phyloP scores from a whole-genome alignment of 1,284 basidiomycete genomes.

The Apiotrichum sp. region DNA sequence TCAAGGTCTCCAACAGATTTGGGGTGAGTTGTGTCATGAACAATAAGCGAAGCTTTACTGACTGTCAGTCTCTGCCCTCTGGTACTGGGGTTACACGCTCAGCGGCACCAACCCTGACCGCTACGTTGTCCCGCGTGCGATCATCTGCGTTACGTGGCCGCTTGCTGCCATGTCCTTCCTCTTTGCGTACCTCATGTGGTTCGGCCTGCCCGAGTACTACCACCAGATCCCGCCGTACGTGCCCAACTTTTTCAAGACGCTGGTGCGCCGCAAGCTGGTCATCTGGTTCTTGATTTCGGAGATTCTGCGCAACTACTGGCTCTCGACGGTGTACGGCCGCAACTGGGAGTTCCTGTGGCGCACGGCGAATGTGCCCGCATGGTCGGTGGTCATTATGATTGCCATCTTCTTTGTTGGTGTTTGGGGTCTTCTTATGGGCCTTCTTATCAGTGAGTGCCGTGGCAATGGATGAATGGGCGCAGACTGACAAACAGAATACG shows the following conservation, averaged over 20 bases:
- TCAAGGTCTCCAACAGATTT: constrained; percentile 85
- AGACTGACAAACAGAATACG: constrained; percentile 52
- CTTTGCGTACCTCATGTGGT: constrained; percentile 74
- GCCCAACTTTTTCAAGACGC: constrained; percentile 77
- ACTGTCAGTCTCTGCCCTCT: constrained; percentile 62
- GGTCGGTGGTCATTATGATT: constrained; percentile 73
- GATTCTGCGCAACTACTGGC: constrained; percentile 83
- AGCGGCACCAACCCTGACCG: constrained; percentile 49
- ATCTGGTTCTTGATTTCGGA: constrained; percentile 89
- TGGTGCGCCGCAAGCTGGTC: constrained; percentile 81
- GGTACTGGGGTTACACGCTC: constrained; percentile 86
- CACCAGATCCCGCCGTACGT: constrained; percentile 75
- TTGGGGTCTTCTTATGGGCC: constrained; percentile 66
- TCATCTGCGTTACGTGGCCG: constrained; percentile 76
- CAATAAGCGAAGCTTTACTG: neutral
- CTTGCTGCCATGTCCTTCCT: constrained; percentile 63
- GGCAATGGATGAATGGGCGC: neutral
- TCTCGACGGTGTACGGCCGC: constrained; percentile 74
- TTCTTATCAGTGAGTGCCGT: constrained; percentile 57
- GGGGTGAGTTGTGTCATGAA: constrained; percentile 45
- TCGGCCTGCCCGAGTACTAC: constrained; percentile 66
- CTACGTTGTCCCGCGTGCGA: constrained; percentile 39
- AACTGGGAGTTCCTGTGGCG: constrained; percentile 91
- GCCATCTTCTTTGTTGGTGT: constrained; percentile 75
- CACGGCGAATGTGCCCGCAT: constrained; percentile 65